Evolutionary conservation across 2,329 filamentous ascomycete species (phyloP).

Genomic region (Cytospora paraplurivora): DNA sequence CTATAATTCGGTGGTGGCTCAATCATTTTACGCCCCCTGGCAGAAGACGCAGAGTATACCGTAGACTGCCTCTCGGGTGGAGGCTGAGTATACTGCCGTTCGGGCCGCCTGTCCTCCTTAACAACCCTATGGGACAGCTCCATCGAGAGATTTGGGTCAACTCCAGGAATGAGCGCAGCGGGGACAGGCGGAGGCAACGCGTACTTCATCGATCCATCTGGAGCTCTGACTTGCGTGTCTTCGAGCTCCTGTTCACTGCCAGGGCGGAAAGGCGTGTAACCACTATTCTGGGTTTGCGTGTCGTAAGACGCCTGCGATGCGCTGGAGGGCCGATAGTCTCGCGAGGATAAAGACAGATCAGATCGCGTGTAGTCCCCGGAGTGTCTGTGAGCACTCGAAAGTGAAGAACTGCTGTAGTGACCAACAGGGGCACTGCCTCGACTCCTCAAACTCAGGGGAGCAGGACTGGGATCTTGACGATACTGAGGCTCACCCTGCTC

Average conservation of each 20-base stretch:
- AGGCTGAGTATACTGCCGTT: conserved; percentile 49
- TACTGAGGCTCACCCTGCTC: conserved; percentile 40
- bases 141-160: conserved; percentile 57
- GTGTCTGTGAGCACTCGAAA: conserved; percentile 33
- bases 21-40: conserved; percentile 45
- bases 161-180: conserved; percentile 61
- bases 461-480: conserved; percentile 45
- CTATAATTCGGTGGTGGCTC: conserved; percentile 37
- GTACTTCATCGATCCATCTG: conserved; percentile 22
- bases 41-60: conserved; percentile 42
- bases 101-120: conserved; percentile 55
- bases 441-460: conserved; percentile 48
- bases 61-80: conserved; percentile 10
- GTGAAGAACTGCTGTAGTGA: conserved; percentile 29
- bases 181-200: conserved; percentile 47
- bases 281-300: conserved; percentile 36
- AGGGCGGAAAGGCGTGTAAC: conserved; percentile 38
- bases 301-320: conserved; percentile 29
- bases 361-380: conserved; percentile 36
- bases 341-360: conserved; percentile 25
- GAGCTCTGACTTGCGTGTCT: conserved; percentile 31
- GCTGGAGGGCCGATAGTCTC: conserved; percentile 19
- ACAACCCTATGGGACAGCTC: conserved; percentile 59
- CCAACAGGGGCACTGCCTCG: conserved; percentile 39
- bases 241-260: conserved; percentile 39